Base-by-base conservation (phyloP, 176 grass and related monocot species). In the Olyra latifolia region DNA sequence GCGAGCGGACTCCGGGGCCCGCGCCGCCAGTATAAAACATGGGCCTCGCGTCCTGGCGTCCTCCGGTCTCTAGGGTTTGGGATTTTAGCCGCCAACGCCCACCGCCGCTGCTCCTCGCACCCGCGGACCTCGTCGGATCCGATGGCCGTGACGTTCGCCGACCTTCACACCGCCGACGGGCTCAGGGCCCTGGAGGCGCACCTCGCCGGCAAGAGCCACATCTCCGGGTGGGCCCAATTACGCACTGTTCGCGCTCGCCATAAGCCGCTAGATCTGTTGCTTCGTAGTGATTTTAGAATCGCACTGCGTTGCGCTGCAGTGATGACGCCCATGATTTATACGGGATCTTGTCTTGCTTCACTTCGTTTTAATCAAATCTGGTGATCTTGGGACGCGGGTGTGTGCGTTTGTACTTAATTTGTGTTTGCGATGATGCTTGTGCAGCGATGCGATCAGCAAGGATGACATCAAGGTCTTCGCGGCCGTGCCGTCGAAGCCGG, bases 391-490 rank as follows among this genome's bases (percentile, higher is more conserved):
- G 9, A 3, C 5, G 7, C 8, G 15, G 5, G 15, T 12, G 25
- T 66, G 20, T 27, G 23, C 72, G 67, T 61, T 85, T 74, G 32
- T 4, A 4, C 32, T 35, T 35, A 35, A 56, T 3, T 6, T 3
- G 11, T 92, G 6, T 23, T 1, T 73, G n/a, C 19, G 30, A 22
- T 88, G 29, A 22, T 88, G 29, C 14, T 49, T 63, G 20, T 71
- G 45, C 57, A 99, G 96, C 16, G 72, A 88, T 77, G 64, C 1
- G 55, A 89, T 99, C 72, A 91, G 75, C 75, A 99, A 95, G 81
- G 92, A 99, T 47, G 96, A 95, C 28, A 24, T 93, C 40, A 99
- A 82, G 83, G 90, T 99, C 43, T 95, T 93, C 68, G 92, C 81
- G 0, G 88, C 88, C 3, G 88, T 93, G 15, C 82, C 83, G 13